These are phyloP conservation scores for Dryas octopetala DNA, from an alignment of 306 rosid species.

Conservation along the genomic window DNA sequence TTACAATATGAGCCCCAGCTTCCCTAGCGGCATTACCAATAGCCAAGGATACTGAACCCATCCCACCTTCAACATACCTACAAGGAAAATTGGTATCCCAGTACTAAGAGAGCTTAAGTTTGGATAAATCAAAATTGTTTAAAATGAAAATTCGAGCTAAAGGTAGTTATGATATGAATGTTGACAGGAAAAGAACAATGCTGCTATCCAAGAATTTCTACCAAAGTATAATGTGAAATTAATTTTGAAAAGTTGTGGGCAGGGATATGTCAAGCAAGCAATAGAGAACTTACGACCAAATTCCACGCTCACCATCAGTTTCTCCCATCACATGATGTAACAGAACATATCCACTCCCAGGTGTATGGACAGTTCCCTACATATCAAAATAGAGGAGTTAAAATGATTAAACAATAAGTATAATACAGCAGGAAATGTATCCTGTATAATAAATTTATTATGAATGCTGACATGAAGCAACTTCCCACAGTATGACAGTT, in stretches of 20 bases:
- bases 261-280: constrained; percentile 24
- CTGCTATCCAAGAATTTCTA: neutral
- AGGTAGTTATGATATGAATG: neutral
- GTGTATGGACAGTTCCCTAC: constrained; percentile 79
- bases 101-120: neutral
- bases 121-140: neutral
- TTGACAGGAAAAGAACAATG: neutral
- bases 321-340: constrained; percentile 99
- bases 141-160: neutral
- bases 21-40: constrained; percentile 69
- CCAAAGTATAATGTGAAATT: constrained; percentile 21
- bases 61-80: constrained; percentile 98
- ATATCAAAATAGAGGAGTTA: constrained; percentile 14
- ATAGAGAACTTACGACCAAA: constrained; percentile 88
- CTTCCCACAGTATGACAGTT: neutral
- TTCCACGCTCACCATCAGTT: constrained; percentile 81
- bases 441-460: neutral
- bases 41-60: constrained; percentile 94
- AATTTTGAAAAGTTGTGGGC: neutral
- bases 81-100: constrained; percentile 22
- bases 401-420: constrained; percentile 8
- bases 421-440: neutral
- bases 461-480: neutral
- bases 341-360: constrained; percentile 97
- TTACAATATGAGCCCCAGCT: constrained; percentile 76